Evolutionary conservation across 768 basidiomycete genomes (phyloP).

Genomic region (Mycena sanguinolenta): DNA sequence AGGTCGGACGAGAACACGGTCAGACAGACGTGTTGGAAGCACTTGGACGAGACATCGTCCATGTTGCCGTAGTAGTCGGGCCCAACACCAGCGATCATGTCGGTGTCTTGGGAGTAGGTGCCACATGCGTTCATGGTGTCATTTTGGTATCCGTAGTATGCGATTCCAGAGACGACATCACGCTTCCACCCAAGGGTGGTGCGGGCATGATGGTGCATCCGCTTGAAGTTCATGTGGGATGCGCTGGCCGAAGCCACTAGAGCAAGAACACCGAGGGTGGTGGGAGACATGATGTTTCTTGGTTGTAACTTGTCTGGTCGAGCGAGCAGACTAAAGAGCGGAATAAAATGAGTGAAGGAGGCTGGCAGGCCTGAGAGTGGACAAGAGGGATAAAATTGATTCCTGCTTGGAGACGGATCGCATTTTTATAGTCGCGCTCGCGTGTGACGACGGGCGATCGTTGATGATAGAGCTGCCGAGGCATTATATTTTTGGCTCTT

Average conservation of each 20-base stretch:
- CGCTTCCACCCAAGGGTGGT: slow-evolving; percentile 22
- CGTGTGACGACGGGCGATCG: neutral
- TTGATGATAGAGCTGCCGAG: neutral
- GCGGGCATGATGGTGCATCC: slow-evolving; percentile 29
- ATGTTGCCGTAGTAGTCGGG: slow-evolving; percentile 36
- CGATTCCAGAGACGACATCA: slow-evolving; percentile 22
- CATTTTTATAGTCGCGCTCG: slow-evolving; percentile 30
- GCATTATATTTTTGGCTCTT: too few relatives aligned
- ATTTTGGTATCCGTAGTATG: slow-evolving; percentile 40
- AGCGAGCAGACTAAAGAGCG: slow-evolving; percentile 27
- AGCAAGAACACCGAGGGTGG: slow-evolving; percentile 31
- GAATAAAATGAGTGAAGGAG: slow-evolving; percentile 30
- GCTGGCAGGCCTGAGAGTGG: slow-evolving; percentile 8
- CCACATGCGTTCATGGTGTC: slow-evolving; percentile 36
- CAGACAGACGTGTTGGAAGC: slow-evolving; percentile 33
- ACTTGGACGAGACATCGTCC: slow-evolving; percentile 28
- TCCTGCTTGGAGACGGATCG: slow-evolving; percentile 15
- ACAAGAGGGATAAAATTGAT: slow-evolving; percentile 12
- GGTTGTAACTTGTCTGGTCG: slow-evolving; percentile 25
- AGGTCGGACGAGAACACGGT: neutral
- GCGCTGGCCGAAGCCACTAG: slow-evolving; percentile 35
- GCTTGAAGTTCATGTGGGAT: slow-evolving; percentile 24
- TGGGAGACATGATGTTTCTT: slow-evolving; percentile 26
- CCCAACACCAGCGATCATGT: slow-evolving; percentile 37
- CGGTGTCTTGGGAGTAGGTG: slow-evolving; percentile 31